Conservation (phyloP, 2,329 filamentous ascomycete genomes). For the Epichloe brachyelytri region DNA sequence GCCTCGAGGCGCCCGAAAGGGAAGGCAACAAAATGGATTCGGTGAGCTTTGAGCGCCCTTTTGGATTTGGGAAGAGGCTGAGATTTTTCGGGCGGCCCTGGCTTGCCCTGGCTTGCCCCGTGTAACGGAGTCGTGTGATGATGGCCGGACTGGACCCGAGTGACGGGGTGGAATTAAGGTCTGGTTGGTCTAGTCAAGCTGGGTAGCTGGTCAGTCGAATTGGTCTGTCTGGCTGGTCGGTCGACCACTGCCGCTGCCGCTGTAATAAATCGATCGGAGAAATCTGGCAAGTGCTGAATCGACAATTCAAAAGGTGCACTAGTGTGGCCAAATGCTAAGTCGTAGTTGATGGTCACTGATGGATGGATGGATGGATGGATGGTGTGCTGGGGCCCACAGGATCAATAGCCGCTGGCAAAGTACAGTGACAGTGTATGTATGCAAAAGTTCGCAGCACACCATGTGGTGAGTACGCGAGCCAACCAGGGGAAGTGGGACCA, state of each 20-base stretch:
- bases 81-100: slow-evolving; percentile 6
- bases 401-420: too few species aligned
- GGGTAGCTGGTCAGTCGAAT: too few species aligned
- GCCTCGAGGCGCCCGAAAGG: slow-evolving; percentile 6
- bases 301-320: too few species aligned
- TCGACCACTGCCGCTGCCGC: background rate
- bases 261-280: too few species aligned
- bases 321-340: too few species aligned
- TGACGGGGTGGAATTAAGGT: slow-evolving; percentile 10
- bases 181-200: too few species aligned
- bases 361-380: too few species aligned
- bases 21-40: slow-evolving; percentile 5
- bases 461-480: background rate
- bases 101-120: slow-evolving; percentile 4
- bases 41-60: background rate
- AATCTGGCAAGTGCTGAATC: too few species aligned
- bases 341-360: too few species aligned
- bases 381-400: too few species aligned
- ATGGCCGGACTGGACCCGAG: slow-evolving; percentile 9
- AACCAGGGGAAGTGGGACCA: background rate
- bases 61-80: slow-evolving; percentile 4
- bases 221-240: background rate
- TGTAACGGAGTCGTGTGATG: slow-evolving; percentile 11
- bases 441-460: too few species aligned
- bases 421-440: too few species aligned